Conservation (phyloP, 192 early-diverging fungal genomes). For the Pecoramyces ruminantium region DNA sequence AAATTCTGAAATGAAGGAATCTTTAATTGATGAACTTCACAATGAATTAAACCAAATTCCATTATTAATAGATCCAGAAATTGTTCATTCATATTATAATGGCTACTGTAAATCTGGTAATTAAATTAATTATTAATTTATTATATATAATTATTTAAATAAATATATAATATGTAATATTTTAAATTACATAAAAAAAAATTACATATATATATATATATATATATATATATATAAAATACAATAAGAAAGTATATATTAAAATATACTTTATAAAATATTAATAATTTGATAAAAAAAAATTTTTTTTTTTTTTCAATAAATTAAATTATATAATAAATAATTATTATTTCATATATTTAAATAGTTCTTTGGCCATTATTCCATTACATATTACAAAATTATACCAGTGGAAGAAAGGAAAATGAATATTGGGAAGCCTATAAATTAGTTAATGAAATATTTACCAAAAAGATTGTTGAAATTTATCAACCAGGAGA, state of each 20-base stretch:
- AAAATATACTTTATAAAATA: too few species aligned
- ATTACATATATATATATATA: too few species aligned
- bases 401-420: constrained; percentile 31
- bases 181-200: too few species aligned
- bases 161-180: too few species aligned
- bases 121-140: too few species aligned
- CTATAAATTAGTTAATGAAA: constrained; percentile 28
- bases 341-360: too few species aligned
- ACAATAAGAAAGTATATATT: too few species aligned
- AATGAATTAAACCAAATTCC: background rate
- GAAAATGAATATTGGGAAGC: constrained; percentile 56
- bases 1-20: background rate
- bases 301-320: too few species aligned
- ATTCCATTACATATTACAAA: constrained; percentile 87
- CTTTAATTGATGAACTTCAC: background rate
- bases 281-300: too few species aligned
- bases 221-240: too few species aligned
- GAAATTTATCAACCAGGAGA: constrained; percentile 60
- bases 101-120: background rate
- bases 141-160: too few species aligned
- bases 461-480: background rate
- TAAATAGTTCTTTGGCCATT: constrained; percentile 75
- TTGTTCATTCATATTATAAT: background rate
- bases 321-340: too few species aligned
- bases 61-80: background rate